Evolutionary conservation across 2,329 filamentous ascomycete genomes (phyloP).

Genomic region (Aspergillus sp.): DNA sequence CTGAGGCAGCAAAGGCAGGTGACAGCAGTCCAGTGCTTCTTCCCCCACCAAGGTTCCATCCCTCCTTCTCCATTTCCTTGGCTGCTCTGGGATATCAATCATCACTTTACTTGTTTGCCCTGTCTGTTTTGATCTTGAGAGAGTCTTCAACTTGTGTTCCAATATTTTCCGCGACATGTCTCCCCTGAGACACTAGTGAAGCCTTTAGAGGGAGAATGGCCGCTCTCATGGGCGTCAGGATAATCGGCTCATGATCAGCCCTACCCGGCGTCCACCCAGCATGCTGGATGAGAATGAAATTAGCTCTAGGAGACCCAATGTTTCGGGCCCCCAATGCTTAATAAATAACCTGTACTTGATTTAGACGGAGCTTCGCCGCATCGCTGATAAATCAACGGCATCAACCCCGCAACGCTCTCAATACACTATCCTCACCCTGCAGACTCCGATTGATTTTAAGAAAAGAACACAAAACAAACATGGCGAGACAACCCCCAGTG

Average conservation of each 20-base stretch:
- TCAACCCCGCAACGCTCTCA: neutral
- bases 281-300: neutral
- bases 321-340: neutral
- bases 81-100: neutral
- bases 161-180: neutral
- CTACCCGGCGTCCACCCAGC: neutral
- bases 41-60: neutral
- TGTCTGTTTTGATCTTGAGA: neutral
- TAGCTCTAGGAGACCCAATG: neutral
- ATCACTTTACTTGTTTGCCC: neutral
- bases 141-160: neutral
- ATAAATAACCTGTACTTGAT: neutral
- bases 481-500: constrained; percentile 26
- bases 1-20: neutral
- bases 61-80: neutral
- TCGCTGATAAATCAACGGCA: neutral
- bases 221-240: neutral
- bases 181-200: neutral
- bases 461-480: constrained; percentile 6
- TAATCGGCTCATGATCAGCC: neutral
- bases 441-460: neutral
- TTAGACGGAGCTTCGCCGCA: neutral
- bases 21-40: neutral
- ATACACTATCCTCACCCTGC: neutral
- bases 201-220: neutral